A percentile compares a stretch with the other conserved stretches of the same genome.
phyloP scores from a whole-genome alignment of 2,329 filamentous ascomycete genomes.

The Talaromyces sp. region DNA sequence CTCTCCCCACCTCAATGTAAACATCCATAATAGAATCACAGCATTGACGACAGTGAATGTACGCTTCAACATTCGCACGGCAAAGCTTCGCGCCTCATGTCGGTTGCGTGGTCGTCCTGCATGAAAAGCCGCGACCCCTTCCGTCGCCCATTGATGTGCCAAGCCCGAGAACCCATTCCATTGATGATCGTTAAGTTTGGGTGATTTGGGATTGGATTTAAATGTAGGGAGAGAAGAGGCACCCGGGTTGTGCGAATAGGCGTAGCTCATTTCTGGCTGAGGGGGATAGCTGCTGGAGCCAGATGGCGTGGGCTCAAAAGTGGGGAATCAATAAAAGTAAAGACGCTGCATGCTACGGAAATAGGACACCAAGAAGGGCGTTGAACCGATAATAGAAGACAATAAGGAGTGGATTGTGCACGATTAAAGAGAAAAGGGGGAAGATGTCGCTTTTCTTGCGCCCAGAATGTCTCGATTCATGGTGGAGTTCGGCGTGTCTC shows the following conservation, averaged over 20 bases:
- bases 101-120: constrained; percentile 11
- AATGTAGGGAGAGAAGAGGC: constrained; percentile 30
- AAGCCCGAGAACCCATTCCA: constrained; percentile 24
- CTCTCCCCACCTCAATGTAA: constrained; percentile 83
- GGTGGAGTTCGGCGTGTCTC: background rate
- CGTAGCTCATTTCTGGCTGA: constrained; percentile 34
- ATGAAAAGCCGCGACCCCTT: constrained; percentile 13
- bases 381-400: background rate
- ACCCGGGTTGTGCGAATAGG: constrained; percentile 32
- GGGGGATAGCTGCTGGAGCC: constrained; percentile 11
- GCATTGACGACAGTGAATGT: constrained; percentile 60
- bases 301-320: constrained; percentile 12
- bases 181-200: constrained; percentile 13
- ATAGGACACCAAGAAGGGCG: background rate
- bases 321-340: constrained; percentile 20
- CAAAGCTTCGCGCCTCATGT: constrained; percentile 20
- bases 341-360: constrained; percentile 22
- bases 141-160: constrained; percentile 26
- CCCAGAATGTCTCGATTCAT: background rate
- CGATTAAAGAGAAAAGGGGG: constrained; percentile 5
- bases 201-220: constrained; percentile 15
- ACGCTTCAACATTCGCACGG: constrained; percentile 13
- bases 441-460: background rate
- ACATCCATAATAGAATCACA: constrained; percentile 72
- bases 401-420: too few species aligned